These are phyloP conservation scores for Nelumbo lutea DNA, from an alignment of 164 flowering plant genomes.

Conservation along the genomic window DNA sequence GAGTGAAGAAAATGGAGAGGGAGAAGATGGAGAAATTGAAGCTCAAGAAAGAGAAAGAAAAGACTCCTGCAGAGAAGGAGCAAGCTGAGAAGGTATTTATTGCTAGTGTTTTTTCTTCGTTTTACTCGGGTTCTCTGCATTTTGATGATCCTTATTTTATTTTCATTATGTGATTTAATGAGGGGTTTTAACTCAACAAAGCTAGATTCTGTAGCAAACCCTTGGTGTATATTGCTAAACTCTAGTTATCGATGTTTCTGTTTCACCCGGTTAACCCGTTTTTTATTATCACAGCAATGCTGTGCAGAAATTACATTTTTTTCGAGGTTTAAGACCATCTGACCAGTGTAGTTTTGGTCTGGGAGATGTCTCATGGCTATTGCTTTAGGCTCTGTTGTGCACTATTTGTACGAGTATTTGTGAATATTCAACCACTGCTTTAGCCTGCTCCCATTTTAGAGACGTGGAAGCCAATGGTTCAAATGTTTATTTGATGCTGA, in stretches of 20 bases:
- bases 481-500: neutral
- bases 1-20: conserved; percentile 52
- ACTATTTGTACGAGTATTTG: too few relatives aligned
- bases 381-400: too few relatives aligned
- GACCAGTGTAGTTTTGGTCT: neutral
- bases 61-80: conserved; percentile 34
- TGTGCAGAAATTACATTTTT: neutral
- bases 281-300: neutral
- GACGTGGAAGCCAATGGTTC: too few relatives aligned
- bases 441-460: neutral
- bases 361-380: neutral
- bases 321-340: neutral
- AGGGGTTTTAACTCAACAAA: too few relatives aligned
- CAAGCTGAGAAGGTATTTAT: conserved; percentile 16
- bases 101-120: too few relatives aligned
- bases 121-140: too few relatives aligned
- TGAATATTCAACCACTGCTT: neutral
- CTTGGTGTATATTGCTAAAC: too few relatives aligned
- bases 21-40: conserved; percentile 48
- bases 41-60: conserved; percentile 41
- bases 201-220: too few relatives aligned
- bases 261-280: too few relatives aligned
- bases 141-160: too few relatives aligned
- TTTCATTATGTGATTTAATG: too few relatives aligned
- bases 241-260: too few relatives aligned